Evolutionary conservation across 2,329 filamentous ascomycete species (phyloP).

Genomic region (Thermoascus crustaceus): DNA sequence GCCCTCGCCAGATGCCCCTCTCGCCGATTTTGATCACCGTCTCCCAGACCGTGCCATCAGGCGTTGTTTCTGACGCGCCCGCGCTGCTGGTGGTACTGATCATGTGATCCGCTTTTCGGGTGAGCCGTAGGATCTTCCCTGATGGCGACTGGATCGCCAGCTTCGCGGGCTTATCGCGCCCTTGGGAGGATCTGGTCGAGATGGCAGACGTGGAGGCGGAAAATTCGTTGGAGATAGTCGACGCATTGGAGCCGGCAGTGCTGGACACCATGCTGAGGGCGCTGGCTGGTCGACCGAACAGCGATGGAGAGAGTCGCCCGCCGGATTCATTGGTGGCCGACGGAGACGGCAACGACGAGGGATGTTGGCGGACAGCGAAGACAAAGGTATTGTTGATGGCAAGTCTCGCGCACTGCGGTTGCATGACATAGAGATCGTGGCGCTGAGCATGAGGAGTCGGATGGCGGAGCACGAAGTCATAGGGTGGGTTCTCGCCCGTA

Average conservation of each 20-base stretch:
- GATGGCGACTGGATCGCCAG: slow-evolving; percentile 88
- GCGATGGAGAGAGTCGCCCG: slow-evolving; percentile 43
- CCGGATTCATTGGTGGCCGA: slow-evolving; percentile 29
- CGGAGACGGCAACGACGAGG: slow-evolving; percentile 49
- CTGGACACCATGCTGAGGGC: slow-evolving; percentile 55
- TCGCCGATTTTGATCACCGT: slow-evolving; percentile 61
- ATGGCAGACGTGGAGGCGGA: slow-evolving; percentile 44
- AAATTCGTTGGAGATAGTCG: slow-evolving; percentile 34
- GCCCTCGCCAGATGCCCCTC: slow-evolving; percentile 53
- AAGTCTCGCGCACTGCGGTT: slow-evolving; percentile 82
- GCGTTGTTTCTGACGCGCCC: slow-evolving; percentile 29
- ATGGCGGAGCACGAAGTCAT: slow-evolving; percentile 86
- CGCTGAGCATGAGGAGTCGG: slow-evolving; percentile 96
- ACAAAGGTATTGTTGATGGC: slow-evolving; percentile 97
- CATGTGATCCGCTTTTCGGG: slow-evolving; percentile 41
- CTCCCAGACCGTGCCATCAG: slow-evolving; percentile 55
- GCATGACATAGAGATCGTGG: slow-evolving; percentile 92
- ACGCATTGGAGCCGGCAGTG: slow-evolving; percentile 45
- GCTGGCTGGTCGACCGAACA: slow-evolving; percentile 47
- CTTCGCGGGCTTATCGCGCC: slow-evolving; percentile 74
- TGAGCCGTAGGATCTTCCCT: slow-evolving; percentile 78
- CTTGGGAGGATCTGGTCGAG: slow-evolving; percentile 36
- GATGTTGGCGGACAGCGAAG: slow-evolving; percentile 89
- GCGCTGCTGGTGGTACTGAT: slow-evolving; percentile 22
- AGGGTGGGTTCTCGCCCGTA: slow-evolving; percentile 83